Conservation (phyloP, 129 eudicot species). For the Heracleum sosnowskyi region DNA sequence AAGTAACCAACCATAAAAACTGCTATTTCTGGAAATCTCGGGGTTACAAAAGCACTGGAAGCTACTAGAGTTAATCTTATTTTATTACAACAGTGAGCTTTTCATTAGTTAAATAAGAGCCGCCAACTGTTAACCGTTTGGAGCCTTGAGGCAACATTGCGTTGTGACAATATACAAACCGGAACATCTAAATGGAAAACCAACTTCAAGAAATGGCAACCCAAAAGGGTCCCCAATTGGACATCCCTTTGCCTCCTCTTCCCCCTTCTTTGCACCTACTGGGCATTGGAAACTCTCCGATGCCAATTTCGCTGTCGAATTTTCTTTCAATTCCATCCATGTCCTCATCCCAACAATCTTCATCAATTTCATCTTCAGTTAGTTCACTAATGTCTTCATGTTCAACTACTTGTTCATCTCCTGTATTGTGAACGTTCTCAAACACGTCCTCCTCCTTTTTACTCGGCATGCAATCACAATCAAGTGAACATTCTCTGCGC, state of each 20-base stretch:
- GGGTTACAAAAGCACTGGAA: neutral
- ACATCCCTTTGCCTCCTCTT: constrained; percentile 35
- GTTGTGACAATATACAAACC: neutral
- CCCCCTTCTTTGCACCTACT: constrained; percentile 50
- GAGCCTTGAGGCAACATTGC: neutral
- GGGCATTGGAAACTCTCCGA: constrained; percentile 14
- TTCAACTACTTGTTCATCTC: constrained; percentile 12
- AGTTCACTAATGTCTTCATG: constrained; percentile 12
- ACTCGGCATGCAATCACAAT: neutral
- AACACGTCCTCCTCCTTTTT: neutral
- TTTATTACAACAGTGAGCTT: neutral
- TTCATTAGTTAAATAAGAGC: neutral
- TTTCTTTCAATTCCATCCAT: constrained; percentile 22
- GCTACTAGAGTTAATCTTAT: neutral
- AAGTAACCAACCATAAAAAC: constrained; percentile 32
- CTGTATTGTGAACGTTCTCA: neutral
- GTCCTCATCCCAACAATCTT: constrained; percentile 19
- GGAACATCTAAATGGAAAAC: neutral
- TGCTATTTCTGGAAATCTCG: constrained; percentile 8
- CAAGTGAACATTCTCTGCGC: constrained; percentile 17
- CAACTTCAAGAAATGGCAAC: constrained; percentile 44
- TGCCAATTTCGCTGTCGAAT: constrained; percentile 21
- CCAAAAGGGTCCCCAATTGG: constrained; percentile 51
- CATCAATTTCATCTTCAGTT: constrained; percentile 13
- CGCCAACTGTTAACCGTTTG: neutral